These are phyloP conservation scores for Musa schizocarpa DNA, from an alignment of 176 grass and related monocot genomes.

Conservation along the genomic window DNA sequence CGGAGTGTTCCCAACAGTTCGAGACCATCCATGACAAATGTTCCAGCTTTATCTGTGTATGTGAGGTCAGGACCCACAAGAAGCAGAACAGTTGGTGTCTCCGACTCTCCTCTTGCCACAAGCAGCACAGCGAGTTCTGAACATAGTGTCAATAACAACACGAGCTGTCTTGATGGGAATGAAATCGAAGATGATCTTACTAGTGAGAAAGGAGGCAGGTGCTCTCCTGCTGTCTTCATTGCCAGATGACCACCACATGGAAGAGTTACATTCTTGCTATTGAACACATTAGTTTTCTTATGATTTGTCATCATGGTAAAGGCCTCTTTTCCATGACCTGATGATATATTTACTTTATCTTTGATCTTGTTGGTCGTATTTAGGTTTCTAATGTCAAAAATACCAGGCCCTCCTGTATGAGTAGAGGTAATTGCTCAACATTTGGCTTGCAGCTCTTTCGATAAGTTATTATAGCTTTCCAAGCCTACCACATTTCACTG, in stretches of 20 bases:
- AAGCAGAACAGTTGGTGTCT: constrained; percentile 50
- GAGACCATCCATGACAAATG: constrained; percentile 72
- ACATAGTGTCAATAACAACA: constrained; percentile 72
- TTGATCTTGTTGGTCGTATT: not conserved
- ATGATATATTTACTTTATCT: not conserved
- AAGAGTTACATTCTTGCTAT: not conserved
- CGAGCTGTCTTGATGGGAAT: constrained; percentile 58
- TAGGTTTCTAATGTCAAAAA: not conserved
- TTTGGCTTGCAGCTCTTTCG: not conserved
- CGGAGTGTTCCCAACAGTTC: constrained; percentile 81
- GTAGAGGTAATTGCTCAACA: not conserved
- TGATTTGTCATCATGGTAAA: not conserved
- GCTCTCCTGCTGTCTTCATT: constrained; percentile 5
- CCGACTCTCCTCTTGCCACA: constrained; percentile 74
- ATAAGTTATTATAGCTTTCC: too few relatives aligned
- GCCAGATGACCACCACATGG: constrained; percentile 22
- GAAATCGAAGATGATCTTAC: constrained; percentile 75
- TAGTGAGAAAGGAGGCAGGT: constrained; percentile 20
- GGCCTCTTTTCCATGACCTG: not conserved
- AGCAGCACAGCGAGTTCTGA: constrained; percentile 95
- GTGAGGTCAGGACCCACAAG: constrained; percentile 61
- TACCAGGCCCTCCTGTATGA: too few relatives aligned
- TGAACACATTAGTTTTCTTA: not conserved
- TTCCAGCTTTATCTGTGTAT: constrained; percentile 83
- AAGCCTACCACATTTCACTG: too few relatives aligned